phyloP scores from a whole-genome alignment of 805 yeast genomes.

The Wickerhamiella sorbophila region DNA sequence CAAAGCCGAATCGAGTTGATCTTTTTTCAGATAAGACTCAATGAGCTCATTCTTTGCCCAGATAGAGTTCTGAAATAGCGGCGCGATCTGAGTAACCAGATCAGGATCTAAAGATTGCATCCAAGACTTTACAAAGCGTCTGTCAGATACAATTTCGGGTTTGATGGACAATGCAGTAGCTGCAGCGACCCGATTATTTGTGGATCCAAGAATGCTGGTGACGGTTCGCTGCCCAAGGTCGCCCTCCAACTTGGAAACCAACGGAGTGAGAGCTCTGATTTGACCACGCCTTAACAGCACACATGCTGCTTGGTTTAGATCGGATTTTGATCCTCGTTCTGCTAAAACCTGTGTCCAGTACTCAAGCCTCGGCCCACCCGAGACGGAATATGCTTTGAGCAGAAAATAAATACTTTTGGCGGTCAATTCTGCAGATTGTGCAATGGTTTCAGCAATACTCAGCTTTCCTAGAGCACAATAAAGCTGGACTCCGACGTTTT shows the following conservation, averaged over 20 bases:
- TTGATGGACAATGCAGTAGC: background rate
- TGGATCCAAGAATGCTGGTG: background rate
- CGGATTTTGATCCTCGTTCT: background rate
- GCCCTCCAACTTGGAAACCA: background rate
- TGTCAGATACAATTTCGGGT: background rate
- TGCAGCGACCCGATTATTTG: background rate
- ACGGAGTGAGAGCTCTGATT: background rate
- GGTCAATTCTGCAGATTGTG: background rate
- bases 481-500: background rate
- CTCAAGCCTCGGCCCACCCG: background rate
- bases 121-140: background rate
- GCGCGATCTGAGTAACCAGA: background rate
- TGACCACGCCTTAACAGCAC: background rate
- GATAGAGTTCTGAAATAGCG: background rate
- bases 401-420: background rate
- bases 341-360: background rate
- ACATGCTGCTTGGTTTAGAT: background rate
- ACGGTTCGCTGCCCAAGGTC: background rate
- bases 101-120: background rate
- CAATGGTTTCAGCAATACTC: background rate
- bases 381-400: background rate
- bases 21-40: background rate
- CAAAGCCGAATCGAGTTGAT: background rate
- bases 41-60: background rate
- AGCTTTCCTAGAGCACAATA: background rate